A percentile compares a stretch with the other conserved stretches of the same genome.
phyloP scores from a whole-genome alignment of 2,329 filamentous ascomycete genomes.

The Trichocomaceae sp. region DNA sequence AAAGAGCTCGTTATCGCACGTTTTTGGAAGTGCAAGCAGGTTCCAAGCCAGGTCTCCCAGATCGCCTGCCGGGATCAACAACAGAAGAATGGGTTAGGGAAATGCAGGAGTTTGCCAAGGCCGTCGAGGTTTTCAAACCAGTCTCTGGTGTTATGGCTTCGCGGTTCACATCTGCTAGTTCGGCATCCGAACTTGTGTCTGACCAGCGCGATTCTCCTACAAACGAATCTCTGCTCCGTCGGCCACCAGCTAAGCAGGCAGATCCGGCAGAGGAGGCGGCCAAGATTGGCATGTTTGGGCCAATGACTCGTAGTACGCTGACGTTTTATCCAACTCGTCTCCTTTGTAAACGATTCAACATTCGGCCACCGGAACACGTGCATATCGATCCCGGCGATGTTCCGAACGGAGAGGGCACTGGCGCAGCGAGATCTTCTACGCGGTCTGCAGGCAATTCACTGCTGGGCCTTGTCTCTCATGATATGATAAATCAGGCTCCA shows the following conservation, averaged over 20 bases:
- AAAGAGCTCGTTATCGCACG: constrained; percentile 69
- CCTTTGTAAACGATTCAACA: constrained; percentile 90
- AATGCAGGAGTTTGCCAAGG: constrained; percentile 67
- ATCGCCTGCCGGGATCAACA: constrained; percentile 45
- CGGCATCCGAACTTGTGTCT: constrained; percentile 33
- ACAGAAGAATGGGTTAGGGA: constrained; percentile 75
- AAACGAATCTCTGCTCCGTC: constrained; percentile 39
- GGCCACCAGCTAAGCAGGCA: constrained; percentile 50
- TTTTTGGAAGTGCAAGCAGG: constrained; percentile 76
- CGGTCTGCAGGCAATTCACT: constrained; percentile 28
- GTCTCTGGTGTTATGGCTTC: constrained; percentile 90
- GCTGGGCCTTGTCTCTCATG: constrained; percentile 47
- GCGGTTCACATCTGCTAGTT: constrained; percentile 66
- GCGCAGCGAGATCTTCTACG: constrained; percentile 14
- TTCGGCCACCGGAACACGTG: constrained; percentile 67
- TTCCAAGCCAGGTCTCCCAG: constrained; percentile 52
- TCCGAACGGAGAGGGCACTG: constrained; percentile 25
- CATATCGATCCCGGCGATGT: constrained; percentile 46
- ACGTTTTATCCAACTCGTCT: constrained; percentile 76
- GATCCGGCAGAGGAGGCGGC: constrained; percentile 84
- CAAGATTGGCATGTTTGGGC: constrained; percentile 84
- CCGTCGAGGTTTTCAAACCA: constrained; percentile 78
- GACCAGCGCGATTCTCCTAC: constrained; percentile 26
- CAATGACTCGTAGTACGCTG: constrained; percentile 66
- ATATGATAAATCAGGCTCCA: constrained; percentile 51